Conservation (phyloP, 768 basidiomycete genomes). For the Gymnopilus dilepis region DNA sequence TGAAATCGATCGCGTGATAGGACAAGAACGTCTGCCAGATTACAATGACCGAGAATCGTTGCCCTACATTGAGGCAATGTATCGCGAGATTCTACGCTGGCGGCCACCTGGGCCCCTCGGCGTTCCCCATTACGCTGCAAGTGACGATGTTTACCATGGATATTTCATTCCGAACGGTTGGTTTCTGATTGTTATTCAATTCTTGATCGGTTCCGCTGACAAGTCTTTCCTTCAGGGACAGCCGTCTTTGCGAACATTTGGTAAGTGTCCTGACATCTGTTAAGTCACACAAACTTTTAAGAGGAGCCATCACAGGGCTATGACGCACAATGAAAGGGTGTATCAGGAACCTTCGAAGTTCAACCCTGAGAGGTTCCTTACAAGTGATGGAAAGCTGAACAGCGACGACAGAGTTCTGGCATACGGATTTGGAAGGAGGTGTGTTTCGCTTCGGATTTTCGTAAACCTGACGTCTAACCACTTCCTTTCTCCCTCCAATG, state of each 20-base stretch:
- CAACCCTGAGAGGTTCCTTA: conserved; percentile 51
- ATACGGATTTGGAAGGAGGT: conserved; percentile 47
- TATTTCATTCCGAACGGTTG: conserved; percentile 31
- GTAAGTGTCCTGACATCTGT: conserved; percentile 19
- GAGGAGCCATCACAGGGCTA: conserved; percentile 29
- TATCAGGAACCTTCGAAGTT: conserved; percentile 42
- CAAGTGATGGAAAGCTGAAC: conserved; percentile 39
- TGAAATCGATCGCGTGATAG: conserved; percentile 39
- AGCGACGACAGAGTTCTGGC: conserved; percentile 42
- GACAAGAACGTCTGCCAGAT: conserved; percentile 32
- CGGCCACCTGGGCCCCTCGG: conserved; percentile 19
- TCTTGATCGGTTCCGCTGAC: not conserved
- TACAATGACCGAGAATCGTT: conserved; percentile 30
- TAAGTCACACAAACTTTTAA: not conserved
- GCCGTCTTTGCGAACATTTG: conserved; percentile 39
- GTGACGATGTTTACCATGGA: conserved; percentile 29
- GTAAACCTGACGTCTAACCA: conserved; percentile 21
- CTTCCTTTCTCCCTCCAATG: not conserved
- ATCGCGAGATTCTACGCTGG: conserved; percentile 21
- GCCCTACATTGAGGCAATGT: conserved; percentile 30
- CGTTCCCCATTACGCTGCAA: conserved; percentile 26
- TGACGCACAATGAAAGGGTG: conserved; percentile 35
- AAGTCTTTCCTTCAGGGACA: conserved; percentile 20
- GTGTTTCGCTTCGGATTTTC: not conserved
- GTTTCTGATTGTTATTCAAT: not conserved